phyloP scores from a whole-genome alignment of 371 early-diverging fungal species.

The Dichotomocladium elegans region DNA sequence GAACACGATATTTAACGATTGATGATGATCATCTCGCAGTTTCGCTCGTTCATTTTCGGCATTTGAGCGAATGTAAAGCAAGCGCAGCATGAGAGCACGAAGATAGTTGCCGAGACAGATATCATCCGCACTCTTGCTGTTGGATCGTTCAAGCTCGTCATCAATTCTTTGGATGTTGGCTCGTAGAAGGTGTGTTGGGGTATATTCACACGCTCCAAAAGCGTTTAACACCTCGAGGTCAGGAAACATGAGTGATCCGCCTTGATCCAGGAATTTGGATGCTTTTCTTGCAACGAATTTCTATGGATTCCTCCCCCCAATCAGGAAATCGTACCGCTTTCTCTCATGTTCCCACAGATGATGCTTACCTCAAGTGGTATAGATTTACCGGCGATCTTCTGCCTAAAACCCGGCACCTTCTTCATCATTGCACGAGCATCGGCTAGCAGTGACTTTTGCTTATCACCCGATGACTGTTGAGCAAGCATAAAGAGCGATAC shows the following conservation, averaged over 20 bases:
- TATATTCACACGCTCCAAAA: slow-evolving; percentile 54
- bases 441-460: neutral
- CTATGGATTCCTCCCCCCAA: slow-evolving; percentile 7
- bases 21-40: slow-evolving; percentile 6
- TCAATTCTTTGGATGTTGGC: slow-evolving; percentile 38
- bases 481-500: slow-evolving; percentile 38
- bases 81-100: slow-evolving; percentile 47
- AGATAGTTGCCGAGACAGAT: slow-evolving; percentile 58
- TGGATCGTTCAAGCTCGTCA: slow-evolving; percentile 20
- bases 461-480: slow-evolving; percentile 1
- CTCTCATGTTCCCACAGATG: no score
- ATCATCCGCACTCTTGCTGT: slow-evolving; percentile 45
- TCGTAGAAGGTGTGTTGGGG: slow-evolving; percentile 35
- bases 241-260: slow-evolving; percentile 51
- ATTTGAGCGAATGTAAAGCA: neutral
- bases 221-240: slow-evolving; percentile 63
- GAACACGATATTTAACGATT: slow-evolving; percentile 25
- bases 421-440: slow-evolving; percentile 38
- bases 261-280: slow-evolving; percentile 58
- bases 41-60: slow-evolving; percentile 2
- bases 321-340: no score
- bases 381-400: slow-evolving; percentile 71
- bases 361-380: slow-evolving; percentile 63
- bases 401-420: slow-evolving; percentile 44
- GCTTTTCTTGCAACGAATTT: slow-evolving; percentile 71